Percentiles rank a stretch among this genome's conserved stretches.
Evolutionary conservation across 768 basidiomycete genomes (phyloP).

Genomic region (Kwoniella pini): DNA sequence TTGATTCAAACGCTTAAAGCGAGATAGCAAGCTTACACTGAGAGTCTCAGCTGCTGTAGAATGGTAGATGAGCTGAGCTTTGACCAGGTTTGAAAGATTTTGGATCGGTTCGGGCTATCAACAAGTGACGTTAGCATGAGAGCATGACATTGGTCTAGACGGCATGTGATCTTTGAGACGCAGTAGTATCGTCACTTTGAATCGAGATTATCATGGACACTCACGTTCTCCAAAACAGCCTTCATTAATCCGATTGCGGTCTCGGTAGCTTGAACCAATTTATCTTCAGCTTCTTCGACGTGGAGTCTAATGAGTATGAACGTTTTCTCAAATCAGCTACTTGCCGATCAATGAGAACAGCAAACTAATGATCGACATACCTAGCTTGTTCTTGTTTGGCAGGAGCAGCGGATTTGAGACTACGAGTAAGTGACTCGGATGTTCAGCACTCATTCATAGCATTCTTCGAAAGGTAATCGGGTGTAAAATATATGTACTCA

Average conservation of each 20-base stretch:
- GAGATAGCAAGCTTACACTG: conserved; percentile 56
- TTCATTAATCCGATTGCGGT: conserved; percentile 96
- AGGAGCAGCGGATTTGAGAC: conserved; percentile 74
- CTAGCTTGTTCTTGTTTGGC: conserved; percentile 86
- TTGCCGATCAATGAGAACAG: conserved; percentile 4
- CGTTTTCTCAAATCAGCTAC: background rate
- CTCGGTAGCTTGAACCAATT: conserved; percentile 96
- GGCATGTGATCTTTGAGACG: too few species aligned
- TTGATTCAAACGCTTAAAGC: too few species aligned
- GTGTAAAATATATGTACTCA: too few species aligned
- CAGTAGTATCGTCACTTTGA: too few species aligned
- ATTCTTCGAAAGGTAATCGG: too few species aligned
- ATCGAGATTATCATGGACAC: conserved; percentile 52
- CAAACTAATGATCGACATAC: conserved; percentile 14
- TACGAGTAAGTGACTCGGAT: conserved; percentile 47
- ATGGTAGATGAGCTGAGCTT: conserved; percentile 67
- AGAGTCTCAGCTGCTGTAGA: conserved; percentile 56
- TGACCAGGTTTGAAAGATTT: conserved; percentile 86
- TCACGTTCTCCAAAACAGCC: conserved; percentile 93
- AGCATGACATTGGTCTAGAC: too few species aligned
- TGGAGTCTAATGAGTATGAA: conserved; percentile 62
- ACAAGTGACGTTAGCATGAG: too few species aligned
- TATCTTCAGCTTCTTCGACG: conserved; percentile 65
- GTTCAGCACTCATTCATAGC: background rate
- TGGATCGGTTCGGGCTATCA: conserved; percentile 90